phyloP scores from a whole-genome alignment of 2,329 filamentous ascomycete genomes.

The Penicillium janthinellum region DNA sequence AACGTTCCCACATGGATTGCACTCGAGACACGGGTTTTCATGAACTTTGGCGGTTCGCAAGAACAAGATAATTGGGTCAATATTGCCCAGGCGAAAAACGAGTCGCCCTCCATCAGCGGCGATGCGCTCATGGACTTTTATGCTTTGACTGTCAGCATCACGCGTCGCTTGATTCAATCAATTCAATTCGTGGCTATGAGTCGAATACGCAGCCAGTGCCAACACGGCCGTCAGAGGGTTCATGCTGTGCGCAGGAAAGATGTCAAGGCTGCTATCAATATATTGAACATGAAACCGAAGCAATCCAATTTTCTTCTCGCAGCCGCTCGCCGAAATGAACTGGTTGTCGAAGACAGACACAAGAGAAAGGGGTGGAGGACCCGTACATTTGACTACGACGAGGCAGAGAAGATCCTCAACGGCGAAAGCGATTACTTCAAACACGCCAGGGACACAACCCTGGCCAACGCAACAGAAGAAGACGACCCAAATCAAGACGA shows the following conservation, averaged over 20 bases:
- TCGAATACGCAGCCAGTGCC: slow-evolving; percentile 58
- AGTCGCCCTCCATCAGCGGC: slow-evolving; percentile 69
- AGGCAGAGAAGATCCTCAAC: slow-evolving; percentile 26
- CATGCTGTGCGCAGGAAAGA: slow-evolving; percentile 50
- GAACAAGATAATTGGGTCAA: slow-evolving; percentile 68
- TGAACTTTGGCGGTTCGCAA: slow-evolving; percentile 64
- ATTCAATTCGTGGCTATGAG: slow-evolving; percentile 71
- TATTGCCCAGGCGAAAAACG: slow-evolving; percentile 51
- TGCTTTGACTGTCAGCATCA: slow-evolving; percentile 66
- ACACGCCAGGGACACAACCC: neutral
- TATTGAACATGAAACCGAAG: slow-evolving; percentile 54
- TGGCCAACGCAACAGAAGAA: slow-evolving; percentile 22
- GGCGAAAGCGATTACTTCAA: slow-evolving; percentile 34
- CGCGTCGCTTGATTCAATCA: slow-evolving; percentile 69
- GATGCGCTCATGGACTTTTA: slow-evolving; percentile 78
- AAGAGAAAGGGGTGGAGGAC: slow-evolving; percentile 33
- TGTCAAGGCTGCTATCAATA: slow-evolving; percentile 56
- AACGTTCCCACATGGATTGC: slow-evolving; percentile 61
- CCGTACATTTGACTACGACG: slow-evolving; percentile 37
- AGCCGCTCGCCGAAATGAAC: slow-evolving; percentile 54
- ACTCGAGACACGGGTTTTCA: slow-evolving; percentile 69
- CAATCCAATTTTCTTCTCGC: slow-evolving; percentile 54
- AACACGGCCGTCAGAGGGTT: slow-evolving; percentile 31
- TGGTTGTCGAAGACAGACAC: slow-evolving; percentile 52
- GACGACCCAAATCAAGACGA: slow-evolving; percentile 17